phyloP scores from a whole-genome alignment of 1,284 basidiomycete genomes.

The Papiliotrema fonsecae region DNA sequence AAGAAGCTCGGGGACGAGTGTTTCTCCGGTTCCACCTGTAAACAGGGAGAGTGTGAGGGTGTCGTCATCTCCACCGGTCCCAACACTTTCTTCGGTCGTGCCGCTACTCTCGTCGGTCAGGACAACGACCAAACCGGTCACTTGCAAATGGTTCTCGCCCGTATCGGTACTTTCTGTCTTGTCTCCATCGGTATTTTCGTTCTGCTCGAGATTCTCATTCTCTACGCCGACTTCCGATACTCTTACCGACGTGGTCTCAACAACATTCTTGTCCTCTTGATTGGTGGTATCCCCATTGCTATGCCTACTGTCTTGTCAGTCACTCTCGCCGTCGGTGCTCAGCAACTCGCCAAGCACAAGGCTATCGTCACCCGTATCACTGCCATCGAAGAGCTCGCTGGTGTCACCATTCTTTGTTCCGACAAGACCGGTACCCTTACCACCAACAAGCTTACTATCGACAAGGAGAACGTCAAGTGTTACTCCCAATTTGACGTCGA shows the following conservation, averaged over 20 bases:
- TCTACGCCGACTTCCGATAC: slow-evolving; percentile 84
- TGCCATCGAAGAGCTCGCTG: slow-evolving; percentile 93
- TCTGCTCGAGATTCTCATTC: slow-evolving; percentile 78
- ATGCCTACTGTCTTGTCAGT: slow-evolving; percentile 96
- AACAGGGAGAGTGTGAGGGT: slow-evolving; percentile 95
- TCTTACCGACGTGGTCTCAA: slow-evolving; percentile 88
- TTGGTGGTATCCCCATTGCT: slow-evolving; percentile 97
- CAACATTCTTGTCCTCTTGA: slow-evolving; percentile 93
- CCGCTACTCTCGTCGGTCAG: slow-evolving; percentile 88
- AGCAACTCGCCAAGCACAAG: slow-evolving; percentile 97
- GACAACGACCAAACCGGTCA: slow-evolving; percentile 96
- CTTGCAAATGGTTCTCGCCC: slow-evolving; percentile 94
- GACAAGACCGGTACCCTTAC: slow-evolving; percentile 97
- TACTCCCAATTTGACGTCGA: slow-evolving; percentile 85
- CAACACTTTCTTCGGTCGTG: slow-evolving; percentile 95
- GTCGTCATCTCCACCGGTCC: slow-evolving; percentile 93
- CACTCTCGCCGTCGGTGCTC: slow-evolving; percentile 94
- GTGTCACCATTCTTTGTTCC: slow-evolving; percentile 94
- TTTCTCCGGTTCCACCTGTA: slow-evolving; percentile 96
- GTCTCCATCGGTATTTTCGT: slow-evolving; percentile 91
- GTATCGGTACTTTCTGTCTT: slow-evolving; percentile 93
- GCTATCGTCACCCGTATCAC: slow-evolving; percentile 98
- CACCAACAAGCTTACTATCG: slow-evolving; percentile 98
- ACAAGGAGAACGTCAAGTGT: slow-evolving; percentile 84
- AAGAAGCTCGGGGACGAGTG: slow-evolving; percentile 93